These are phyloP conservation scores for Cyanophora paradoxa DNA, from an alignment of 78 protist genomes.

Conservation along the genomic window DNA sequence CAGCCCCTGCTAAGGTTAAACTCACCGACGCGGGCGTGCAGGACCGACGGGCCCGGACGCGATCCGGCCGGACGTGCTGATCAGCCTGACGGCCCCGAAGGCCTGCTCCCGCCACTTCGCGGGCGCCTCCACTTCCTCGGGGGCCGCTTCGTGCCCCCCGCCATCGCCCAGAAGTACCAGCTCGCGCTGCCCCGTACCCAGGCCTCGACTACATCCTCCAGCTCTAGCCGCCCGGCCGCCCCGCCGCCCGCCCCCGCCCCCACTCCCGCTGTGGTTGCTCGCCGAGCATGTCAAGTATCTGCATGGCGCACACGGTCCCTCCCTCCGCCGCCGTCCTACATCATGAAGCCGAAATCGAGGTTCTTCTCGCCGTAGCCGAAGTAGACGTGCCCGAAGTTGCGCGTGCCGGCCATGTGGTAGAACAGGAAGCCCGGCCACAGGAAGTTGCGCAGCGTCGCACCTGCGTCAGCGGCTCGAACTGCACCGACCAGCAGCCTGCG, in stretches of 20 bases:
- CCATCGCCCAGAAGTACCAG: slow-evolving; percentile 23
- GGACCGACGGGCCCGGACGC: too few relatives aligned
- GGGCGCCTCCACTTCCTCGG: slow-evolving; percentile 67
- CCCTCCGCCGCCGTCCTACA: too few relatives aligned
- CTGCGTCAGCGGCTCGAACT: background rate
- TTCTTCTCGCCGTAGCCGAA: slow-evolving; percentile 9
- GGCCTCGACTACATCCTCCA: slow-evolving; percentile 10
- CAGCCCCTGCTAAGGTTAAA: too few relatives aligned
- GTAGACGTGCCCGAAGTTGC: background rate
- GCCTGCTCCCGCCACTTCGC: slow-evolving; percentile 49
- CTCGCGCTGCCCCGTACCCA: slow-evolving; percentile 46
- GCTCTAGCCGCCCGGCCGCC: too few relatives aligned
- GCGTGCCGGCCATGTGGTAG: background rate
- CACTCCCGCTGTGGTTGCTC: too few relatives aligned
- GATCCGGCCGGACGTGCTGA: slow-evolving; percentile 25
- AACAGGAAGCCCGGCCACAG: slow-evolving; percentile 8
- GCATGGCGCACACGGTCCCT: too few relatives aligned
- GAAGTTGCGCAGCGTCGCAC: background rate
- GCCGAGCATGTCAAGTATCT: too few relatives aligned
- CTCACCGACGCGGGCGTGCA: too few relatives aligned
- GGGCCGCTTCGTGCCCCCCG: slow-evolving; percentile 71
- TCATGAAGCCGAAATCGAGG: slow-evolving; percentile 3
- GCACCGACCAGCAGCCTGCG: slow-evolving; percentile 9
- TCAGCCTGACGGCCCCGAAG: slow-evolving; percentile 78
- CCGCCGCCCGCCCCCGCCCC: too few relatives aligned